Evolutionary conservation across 495 filamentous ascomycete species (phyloP).

Genomic region (Neurospora pannonica): DNA sequence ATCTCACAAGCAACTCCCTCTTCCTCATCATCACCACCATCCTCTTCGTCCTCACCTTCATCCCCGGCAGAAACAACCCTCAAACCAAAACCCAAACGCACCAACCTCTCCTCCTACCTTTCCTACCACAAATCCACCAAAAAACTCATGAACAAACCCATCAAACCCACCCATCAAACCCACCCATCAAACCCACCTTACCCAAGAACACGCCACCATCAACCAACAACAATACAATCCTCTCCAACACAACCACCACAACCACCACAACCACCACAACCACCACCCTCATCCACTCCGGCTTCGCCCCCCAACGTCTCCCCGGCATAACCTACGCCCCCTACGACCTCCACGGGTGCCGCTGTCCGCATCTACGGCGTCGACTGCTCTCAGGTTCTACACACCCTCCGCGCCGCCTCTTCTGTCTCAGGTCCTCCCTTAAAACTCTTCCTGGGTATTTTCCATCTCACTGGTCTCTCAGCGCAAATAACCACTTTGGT

Average conservation of each 20-base stretch:
- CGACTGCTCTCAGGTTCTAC: constrained; percentile 63
- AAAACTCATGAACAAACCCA: not conserved
- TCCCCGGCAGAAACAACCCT: not conserved
- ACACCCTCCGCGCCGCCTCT: constrained; percentile 49
- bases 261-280: no score
- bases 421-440: constrained; percentile 36
- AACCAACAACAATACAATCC: not conserved
- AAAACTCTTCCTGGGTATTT: constrained; percentile 67
- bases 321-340: constrained; percentile 65
- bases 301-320: constrained; percentile 15
- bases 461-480: constrained; percentile 54
- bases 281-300: not conserved
- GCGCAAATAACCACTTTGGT: constrained; percentile 47
- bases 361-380: constrained; percentile 79
- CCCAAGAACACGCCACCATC: not conserved
- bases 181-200: not conserved
- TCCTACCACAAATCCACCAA: not conserved
- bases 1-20: not conserved
- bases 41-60: not conserved
- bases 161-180: not conserved
- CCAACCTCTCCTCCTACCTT: not conserved
- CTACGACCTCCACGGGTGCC: no score
- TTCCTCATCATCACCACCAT: not conserved
- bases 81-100: not conserved
- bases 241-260: not conserved